These are phyloP conservation scores for Polysphondylium violaceum DNA, from an alignment of 78 protist species.

Conservation along the genomic window DNA sequence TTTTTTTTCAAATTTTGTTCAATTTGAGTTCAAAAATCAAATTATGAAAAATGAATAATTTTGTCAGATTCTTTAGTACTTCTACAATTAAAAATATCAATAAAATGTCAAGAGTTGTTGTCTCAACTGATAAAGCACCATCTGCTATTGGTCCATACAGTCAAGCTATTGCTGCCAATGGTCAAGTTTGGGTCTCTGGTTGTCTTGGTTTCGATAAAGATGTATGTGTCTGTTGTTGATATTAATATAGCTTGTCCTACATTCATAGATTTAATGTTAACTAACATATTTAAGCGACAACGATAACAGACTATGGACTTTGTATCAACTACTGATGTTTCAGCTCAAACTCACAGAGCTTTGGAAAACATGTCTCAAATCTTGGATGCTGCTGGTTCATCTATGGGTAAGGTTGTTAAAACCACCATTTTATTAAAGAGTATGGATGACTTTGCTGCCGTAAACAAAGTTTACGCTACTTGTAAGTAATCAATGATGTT, in stretches of 20 bases:
- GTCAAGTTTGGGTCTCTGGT: constrained; percentile 86
- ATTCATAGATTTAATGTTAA: background rate
- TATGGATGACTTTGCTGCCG: constrained; percentile 86
- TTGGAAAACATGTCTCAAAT: constrained; percentile 84
- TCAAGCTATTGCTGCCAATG: constrained; percentile 85
- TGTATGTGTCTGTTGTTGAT: constrained; percentile 1
- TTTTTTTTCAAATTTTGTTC: background rate
- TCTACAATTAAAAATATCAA: background rate
- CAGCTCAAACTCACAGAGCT: constrained; percentile 45
- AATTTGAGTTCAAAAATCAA: background rate
- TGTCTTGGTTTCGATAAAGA: constrained; percentile 82
- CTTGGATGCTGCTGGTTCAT: constrained; percentile 84
- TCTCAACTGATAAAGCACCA: constrained; percentile 78
- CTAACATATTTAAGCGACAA: background rate
- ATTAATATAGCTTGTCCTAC: background rate
- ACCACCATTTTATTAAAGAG: constrained; percentile 83
- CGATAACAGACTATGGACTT: constrained; percentile 46
- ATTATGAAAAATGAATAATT: background rate
- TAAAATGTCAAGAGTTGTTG: constrained; percentile 50
- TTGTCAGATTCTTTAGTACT: too few relatives aligned
- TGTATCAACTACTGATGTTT: constrained; percentile 46
- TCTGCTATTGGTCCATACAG: constrained; percentile 88
- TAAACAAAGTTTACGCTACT: constrained; percentile 85
- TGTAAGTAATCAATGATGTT: constrained; percentile 38
- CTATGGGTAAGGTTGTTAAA: constrained; percentile 85